Evolutionary conservation across 2,329 filamentous ascomycete genomes (phyloP), one percentile per base, ranked within the genome.

Genomic region (Ophiocordyceps unilateralis): DNA sequence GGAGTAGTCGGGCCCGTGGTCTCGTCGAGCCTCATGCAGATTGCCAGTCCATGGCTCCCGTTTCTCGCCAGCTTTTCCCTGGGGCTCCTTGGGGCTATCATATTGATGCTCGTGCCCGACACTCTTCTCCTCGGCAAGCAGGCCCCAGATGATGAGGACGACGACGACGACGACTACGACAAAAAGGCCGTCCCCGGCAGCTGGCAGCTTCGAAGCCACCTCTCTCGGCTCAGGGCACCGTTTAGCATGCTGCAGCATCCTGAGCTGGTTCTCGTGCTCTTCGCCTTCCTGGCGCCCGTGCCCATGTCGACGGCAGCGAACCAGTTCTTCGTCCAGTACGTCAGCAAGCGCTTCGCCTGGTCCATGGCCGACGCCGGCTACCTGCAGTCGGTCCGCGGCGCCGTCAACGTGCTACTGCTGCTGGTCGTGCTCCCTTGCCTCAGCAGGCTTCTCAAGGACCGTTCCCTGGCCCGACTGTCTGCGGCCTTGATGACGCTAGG

Each of bases 311-410:
- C 50, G 23, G 43, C 46, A 15, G 45, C 44, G 19, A 46, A 40
- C 22, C 42, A 47, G 9, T 43, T 51, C 11, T 48, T 55, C 37
- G 39, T 52, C 12, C 52, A 54, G 40, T 55, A 54, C 43, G 50
- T 52, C 40, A 56, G 51, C 40, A 52, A 51, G 41, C 48, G 50
- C 32, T 53, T 55, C 41, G 42, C 47, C 10, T 50, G 48, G 47
- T 48, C 49, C 11, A 42, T 53, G 21, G 46, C 52, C 32, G 46
- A 49, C 4, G 48, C 49, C 10, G 49, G 52, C 34, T 53, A 50
- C 37, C 46, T 52, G 34, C 45, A 55, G 15, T 49, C 51, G 5
- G 45, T 51, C 23, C 46, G 48, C 19, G 51, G 50, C 19, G 46
- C 44, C n/a, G 41, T 51, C 41, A 51, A 50, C 38, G 44, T 55